Evolutionary conservation across 148 eudicot species (phyloP).

Genomic region (Fagopyrum esculentum): DNA sequence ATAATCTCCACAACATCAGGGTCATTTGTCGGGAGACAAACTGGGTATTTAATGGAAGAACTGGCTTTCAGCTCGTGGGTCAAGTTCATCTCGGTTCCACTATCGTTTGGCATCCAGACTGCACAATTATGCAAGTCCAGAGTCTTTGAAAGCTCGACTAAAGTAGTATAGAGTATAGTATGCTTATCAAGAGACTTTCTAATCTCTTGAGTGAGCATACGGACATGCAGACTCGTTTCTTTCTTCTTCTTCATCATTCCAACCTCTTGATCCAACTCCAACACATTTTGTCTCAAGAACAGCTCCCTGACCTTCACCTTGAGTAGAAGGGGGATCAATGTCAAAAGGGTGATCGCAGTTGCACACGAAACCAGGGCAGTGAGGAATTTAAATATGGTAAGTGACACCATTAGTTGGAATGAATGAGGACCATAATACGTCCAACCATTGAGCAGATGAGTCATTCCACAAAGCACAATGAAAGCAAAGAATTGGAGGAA

Average conservation of each 20-base stretch:
- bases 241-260: slow-evolving; percentile 68
- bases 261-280: slow-evolving; percentile 80
- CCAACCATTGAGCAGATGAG: slow-evolving; percentile 90
- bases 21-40: slow-evolving; percentile 46
- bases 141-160: slow-evolving; percentile 78
- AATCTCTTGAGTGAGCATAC: slow-evolving; percentile 91
- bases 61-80: slow-evolving; percentile 49
- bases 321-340: slow-evolving; percentile 75
- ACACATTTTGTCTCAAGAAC: slow-evolving; percentile 63
- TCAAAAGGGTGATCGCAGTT: slow-evolving; percentile 83
- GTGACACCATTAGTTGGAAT: slow-evolving; percentile 78
- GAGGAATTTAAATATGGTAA: slow-evolving; percentile 78
- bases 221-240: slow-evolving; percentile 80
- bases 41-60: slow-evolving; percentile 18
- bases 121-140: slow-evolving; percentile 76
- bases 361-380: slow-evolving; percentile 91
- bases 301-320: slow-evolving; percentile 86
- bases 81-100: slow-evolving; percentile 48
- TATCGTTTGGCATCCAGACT: slow-evolving; percentile 90
- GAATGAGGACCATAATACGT: slow-evolving; percentile 82
- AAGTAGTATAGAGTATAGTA: slow-evolving; percentile 67
- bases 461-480: slow-evolving; percentile 98
- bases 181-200: slow-evolving; percentile 81
- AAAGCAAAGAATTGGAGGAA: slow-evolving; percentile 74
- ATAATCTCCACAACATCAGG: slow-evolving; percentile 50